phyloP scores from a whole-genome alignment of 306 rosid genomes.

The Carpinus viminea region DNA sequence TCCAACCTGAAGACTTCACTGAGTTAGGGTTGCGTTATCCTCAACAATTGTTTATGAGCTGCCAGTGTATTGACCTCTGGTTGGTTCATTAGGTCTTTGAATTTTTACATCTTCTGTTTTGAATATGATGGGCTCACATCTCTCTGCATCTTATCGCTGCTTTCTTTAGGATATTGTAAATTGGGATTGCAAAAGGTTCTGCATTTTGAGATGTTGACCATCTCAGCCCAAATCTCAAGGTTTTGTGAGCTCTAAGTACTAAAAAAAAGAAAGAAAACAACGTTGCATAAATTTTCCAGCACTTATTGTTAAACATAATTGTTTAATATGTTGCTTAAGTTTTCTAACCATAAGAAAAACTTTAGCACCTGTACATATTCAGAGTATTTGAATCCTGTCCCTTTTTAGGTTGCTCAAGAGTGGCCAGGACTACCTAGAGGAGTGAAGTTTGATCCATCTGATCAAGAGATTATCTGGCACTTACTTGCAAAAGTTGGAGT shows the following conservation, averaged over 20 bases:
- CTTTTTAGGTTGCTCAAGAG: conserved; percentile 65
- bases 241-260: background rate
- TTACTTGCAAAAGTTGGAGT: conserved; percentile 68
- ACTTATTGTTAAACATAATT: background rate
- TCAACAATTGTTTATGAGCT: background rate
- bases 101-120: background rate
- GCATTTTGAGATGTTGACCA: background rate
- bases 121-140: background rate
- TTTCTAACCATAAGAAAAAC: background rate
- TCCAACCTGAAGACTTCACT: background rate
- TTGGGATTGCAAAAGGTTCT: conserved; percentile 1
- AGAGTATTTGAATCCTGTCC: conserved; percentile 11
- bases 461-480: conserved; percentile 77
- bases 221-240: background rate
- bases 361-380: conserved; percentile 9
- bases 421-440: conserved; percentile 96
- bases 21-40: background rate
- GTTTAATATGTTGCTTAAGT: background rate
- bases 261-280: background rate
- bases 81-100: background rate
- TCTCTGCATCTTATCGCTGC: background rate
- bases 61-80: no score
- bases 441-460: conserved; percentile 90
- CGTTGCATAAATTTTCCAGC: background rate
- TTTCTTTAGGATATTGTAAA: background rate